These are phyloP conservation scores for Chytriomyces sp. DNA, from an alignment of 192 early-diverging fungal species.

Conservation along the genomic window DNA sequence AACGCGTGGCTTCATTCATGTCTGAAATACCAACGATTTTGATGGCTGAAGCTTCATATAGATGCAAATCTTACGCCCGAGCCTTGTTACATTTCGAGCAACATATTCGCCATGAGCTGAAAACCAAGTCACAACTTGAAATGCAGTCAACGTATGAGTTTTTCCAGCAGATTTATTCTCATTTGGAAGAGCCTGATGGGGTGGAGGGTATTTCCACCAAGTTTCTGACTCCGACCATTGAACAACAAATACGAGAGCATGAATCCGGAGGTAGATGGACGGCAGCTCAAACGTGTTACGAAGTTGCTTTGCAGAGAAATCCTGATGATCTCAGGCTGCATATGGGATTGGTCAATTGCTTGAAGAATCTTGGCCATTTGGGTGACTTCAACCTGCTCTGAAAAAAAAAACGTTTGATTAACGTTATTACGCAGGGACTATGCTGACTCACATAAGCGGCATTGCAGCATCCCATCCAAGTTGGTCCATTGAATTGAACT, in stretches of 20 bases:
- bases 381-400: conserved; percentile 46
- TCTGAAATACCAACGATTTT: conserved; percentile 62
- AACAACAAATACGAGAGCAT: conserved; percentile 71
- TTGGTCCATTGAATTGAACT: conserved; percentile 56
- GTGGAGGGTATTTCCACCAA: conserved; percentile 67
- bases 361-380: conserved; percentile 72
- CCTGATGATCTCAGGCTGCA: conserved; percentile 53
- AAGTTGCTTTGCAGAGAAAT: conserved; percentile 54
- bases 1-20: conserved; percentile 56
- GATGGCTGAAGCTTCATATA: conserved; percentile 67
- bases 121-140: conserved; percentile 4
- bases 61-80: conserved; percentile 67
- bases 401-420: background rate
- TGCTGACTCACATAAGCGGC: conserved; percentile 58
- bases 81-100: conserved; percentile 75
- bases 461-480: conserved; percentile 46
- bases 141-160: conserved; percentile 57
- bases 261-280: conserved; percentile 70
- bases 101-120: conserved; percentile 54
- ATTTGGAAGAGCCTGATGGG: conserved; percentile 72
- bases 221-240: conserved; percentile 55
- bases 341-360: conserved; percentile 68
- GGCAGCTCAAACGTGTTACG: conserved; percentile 69
- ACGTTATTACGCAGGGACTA: conserved; percentile 48
- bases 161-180: conserved; percentile 67